phyloP scores from a whole-genome alignment of 768 basidiomycete species.

The Suillus clintonianus region DNA sequence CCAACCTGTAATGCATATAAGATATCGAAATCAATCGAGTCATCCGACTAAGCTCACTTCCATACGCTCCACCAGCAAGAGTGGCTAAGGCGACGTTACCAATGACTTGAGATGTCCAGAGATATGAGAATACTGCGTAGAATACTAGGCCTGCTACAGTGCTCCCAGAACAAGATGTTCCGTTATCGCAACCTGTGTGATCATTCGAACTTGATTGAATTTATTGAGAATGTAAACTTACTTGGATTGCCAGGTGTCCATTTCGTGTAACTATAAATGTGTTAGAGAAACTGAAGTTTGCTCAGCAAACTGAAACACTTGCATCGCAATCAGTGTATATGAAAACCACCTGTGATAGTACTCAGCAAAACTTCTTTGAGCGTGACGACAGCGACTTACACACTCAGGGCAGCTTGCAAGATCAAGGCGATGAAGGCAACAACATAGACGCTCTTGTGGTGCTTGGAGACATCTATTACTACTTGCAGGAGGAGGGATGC shows the following conservation, averaged over 20 bases:
- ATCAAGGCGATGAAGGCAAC: conserved; percentile 74
- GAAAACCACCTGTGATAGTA: conserved; percentile 62
- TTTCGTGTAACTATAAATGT: conserved; percentile 48
- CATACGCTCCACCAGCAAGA: conserved; percentile 78
- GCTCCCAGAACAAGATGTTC: conserved; percentile 62
- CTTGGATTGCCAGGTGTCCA: conserved; percentile 79
- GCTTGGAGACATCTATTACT: conserved; percentile 83
- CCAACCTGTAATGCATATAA: conserved; percentile 41
- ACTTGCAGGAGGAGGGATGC: conserved; percentile 79
- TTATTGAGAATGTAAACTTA: conserved; percentile 31
- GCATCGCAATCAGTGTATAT: conserved; percentile 77
- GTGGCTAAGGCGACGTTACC: conserved; percentile 79
- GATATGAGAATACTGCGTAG: conserved; percentile 79
- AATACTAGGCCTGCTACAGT: conserved; percentile 81
- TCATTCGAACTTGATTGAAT: background rate
- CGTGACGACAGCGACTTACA: conserved; percentile 43
- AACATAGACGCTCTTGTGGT: conserved; percentile 78
- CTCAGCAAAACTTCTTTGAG: conserved; percentile 2
- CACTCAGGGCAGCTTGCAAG: conserved; percentile 67
- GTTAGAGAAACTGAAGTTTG: background rate
- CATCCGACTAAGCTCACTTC: conserved; percentile 34
- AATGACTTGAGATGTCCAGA: conserved; percentile 85
- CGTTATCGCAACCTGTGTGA: conserved; percentile 48
- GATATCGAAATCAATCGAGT: background rate
- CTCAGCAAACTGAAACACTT: conserved; percentile 21